Evolutionary conservation across 2,329 filamentous ascomycete species (phyloP).

Genomic region (Leptographium radiaticola): DNA sequence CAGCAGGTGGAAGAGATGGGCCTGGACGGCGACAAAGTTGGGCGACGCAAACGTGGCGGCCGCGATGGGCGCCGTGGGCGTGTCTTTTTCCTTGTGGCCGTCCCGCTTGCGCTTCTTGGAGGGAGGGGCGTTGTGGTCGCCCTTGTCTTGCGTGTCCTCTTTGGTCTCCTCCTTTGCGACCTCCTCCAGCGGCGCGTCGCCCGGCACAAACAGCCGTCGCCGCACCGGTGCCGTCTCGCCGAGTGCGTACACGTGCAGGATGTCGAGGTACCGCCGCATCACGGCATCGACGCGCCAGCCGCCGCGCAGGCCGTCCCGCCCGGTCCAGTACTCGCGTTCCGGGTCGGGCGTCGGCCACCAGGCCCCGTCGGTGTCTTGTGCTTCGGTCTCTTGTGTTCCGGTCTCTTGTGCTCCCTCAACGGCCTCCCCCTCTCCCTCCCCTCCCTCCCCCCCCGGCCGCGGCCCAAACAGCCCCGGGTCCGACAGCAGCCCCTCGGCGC

Average conservation of each 20-base stretch:
- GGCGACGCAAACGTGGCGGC: slow-evolving; percentile 19
- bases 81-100: neutral
- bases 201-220: slow-evolving; percentile 60
- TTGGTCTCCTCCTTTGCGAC: slow-evolving; percentile 25
- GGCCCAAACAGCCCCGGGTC: slow-evolving; percentile 77
- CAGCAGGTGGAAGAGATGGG: slow-evolving; percentile 86
- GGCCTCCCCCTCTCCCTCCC: neutral
- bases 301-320: slow-evolving; percentile 54
- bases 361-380: neutral
- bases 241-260: slow-evolving; percentile 68
- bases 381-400: neutral
- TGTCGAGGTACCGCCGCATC: slow-evolving; percentile 77
- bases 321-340: slow-evolving; percentile 77
- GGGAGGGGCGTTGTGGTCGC: neutral
- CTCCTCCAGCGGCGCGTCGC: slow-evolving; percentile 24
- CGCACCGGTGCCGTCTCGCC: slow-evolving; percentile 50
- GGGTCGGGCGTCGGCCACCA: slow-evolving; percentile 9
- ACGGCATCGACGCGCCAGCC: slow-evolving; percentile 86
- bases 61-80: neutral
- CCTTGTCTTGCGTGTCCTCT: neutral
- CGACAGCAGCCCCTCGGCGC: slow-evolving; percentile 85
- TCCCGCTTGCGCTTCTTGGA: slow-evolving; percentile 34
- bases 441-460: slow-evolving; percentile 37
- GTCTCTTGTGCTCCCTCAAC: too few relatives aligned
- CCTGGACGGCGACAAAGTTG: slow-evolving; percentile 72